Evolutionary conservation across 257 asterid species (phyloP), one percentile per base, ranked within the genome.

Genomic region (Nicotiana knightiana): DNA sequence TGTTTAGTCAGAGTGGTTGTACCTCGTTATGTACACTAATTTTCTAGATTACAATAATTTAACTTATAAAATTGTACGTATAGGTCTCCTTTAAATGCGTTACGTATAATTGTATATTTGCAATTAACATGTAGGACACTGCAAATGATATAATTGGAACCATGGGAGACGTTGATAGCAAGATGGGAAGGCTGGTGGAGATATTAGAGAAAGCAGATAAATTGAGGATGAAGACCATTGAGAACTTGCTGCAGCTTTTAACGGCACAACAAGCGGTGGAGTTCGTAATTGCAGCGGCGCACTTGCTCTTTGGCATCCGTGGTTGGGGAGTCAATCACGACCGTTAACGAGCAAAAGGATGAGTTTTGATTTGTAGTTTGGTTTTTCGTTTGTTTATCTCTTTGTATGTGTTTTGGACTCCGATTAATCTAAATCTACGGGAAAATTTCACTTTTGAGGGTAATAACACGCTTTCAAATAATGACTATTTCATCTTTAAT

Each of bases 211-310:
- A 81, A 80, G 98, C 97, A 1, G 96, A 94, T 61, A 81, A 53
- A 61, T 88, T 94, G 81, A 87, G 97, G 84, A 83, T 92, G 83
- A 86, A 70, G 85, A 94, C 98, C 0, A 82, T 92, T 0, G 80
- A 79, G 57, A 87, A 76, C 39, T 32, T 94, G 87, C 90, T 92
- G 83, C 93, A 93, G 77, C 77, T 93, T 80, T 85, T 94, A 68
- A 89, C 96, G 43, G 88, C 93, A 28, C 88, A 83, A 65, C 98
- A 93, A 84, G 92, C 91, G 55, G 93, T 87, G 67, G 91, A 92
- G 93, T 92, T 91, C 87, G 57, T 94, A 83, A 86, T 93, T 15
- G 94, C 94, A 0, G 96, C 96, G 3, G 88, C 92, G 0, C 88
- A 91, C 53, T 86, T 94, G 13, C 93, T 91, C 18, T 88, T 89